Evolutionary conservation across 2,329 filamentous ascomycete species (phyloP).

Genomic region (Fusarium anthophilum): DNA sequence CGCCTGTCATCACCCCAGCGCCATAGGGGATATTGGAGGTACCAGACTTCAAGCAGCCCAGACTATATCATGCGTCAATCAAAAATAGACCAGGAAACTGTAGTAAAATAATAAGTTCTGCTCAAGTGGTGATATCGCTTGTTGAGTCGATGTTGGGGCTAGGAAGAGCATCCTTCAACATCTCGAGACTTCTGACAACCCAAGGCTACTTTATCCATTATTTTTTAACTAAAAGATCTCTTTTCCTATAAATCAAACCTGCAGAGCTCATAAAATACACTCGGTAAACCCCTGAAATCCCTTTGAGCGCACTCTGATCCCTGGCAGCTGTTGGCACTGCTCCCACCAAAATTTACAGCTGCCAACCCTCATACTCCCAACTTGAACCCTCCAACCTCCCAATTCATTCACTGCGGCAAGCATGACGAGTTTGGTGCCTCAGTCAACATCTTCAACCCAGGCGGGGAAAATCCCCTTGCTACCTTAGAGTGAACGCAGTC

Average conservation of each 20-base stretch:
- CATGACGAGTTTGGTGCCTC: neutral
- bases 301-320: neutral
- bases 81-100: accelerated
- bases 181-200: neutral
- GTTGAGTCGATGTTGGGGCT: neutral
- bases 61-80: neutral
- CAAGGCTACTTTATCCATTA: neutral
- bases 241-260: neutral
- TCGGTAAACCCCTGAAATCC: neutral
- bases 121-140: neutral
- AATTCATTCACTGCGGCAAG: neutral
- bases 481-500: neutral
- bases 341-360: neutral
- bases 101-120: no score
- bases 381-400: neutral
- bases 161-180: neutral
- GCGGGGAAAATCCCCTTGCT: neutral
- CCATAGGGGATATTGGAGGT: neutral
- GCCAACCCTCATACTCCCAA: neutral
- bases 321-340: conserved; percentile 20
- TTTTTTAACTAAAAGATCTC: neutral
- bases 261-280: neutral
- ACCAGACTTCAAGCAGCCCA: neutral
- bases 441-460: neutral
- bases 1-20: neutral